Conservation (phyloP, 331 rosid genomes). For the Malus hybrid region DNA sequence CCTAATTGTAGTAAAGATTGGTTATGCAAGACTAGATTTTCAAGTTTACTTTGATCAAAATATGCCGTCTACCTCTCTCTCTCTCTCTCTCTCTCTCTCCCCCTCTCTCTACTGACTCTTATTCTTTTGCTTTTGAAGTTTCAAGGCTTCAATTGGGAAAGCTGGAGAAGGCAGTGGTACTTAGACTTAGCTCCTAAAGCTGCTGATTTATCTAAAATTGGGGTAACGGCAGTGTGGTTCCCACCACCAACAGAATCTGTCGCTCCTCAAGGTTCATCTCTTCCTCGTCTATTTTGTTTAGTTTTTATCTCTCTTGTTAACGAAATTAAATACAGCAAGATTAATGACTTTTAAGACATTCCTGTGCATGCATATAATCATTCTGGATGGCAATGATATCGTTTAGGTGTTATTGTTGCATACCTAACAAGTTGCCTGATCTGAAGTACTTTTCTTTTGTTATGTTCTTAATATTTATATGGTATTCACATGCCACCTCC, state of each 20-base stretch:
- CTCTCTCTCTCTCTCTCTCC: not conserved
- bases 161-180: slow-evolving; percentile 77
- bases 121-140: slow-evolving; percentile 29
- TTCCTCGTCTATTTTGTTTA: slow-evolving; percentile 6
- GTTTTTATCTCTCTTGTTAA: not conserved
- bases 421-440: not conserved
- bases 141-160: slow-evolving; percentile 87
- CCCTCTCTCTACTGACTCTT: slow-evolving; percentile 1
- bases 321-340: not conserved
- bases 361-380: not conserved
- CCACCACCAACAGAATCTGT: slow-evolving; percentile 82
- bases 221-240: slow-evolving; percentile 69
- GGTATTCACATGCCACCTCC: not conserved
- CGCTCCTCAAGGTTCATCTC: slow-evolving; percentile 59
- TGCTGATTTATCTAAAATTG: slow-evolving; percentile 60
- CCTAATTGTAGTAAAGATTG: not conserved
- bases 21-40: not conserved
- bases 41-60: not conserved
- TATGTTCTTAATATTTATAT: not conserved
- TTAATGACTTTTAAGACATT: not conserved
- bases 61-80: not conserved
- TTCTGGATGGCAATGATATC: not conserved
- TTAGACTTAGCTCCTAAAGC: slow-evolving; percentile 53
- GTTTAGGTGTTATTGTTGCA: not conserved
- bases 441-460: not conserved